A percentile compares a stretch with the other conserved stretches of the same genome.
phyloP scores from a whole-genome alignment of 208 protist genomes.

The Zelonia costaricensis region DNA sequence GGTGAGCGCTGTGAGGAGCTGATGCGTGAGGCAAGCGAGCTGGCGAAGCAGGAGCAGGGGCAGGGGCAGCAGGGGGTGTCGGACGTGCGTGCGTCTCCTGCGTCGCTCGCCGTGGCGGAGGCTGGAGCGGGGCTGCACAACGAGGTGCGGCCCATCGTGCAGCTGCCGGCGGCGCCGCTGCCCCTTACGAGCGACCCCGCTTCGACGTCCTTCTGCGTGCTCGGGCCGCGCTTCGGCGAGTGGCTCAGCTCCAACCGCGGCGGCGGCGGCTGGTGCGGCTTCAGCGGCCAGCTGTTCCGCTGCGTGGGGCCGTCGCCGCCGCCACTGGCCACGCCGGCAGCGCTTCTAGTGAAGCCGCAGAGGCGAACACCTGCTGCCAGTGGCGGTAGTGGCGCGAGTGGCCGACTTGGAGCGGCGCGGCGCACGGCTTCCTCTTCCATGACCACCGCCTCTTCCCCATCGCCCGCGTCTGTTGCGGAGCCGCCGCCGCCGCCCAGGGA shows the following conservation, averaged over 20 bases:
- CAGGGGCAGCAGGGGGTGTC: neutral
- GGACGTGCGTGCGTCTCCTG: neutral
- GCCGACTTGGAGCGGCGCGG: neutral
- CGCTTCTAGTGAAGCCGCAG: too few relatives aligned
- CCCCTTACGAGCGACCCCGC: slow-evolving; percentile 19
- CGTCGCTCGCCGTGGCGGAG: neutral
- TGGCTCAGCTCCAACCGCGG: slow-evolving; percentile 22
- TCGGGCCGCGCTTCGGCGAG: slow-evolving; percentile 21
- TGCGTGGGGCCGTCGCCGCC: slow-evolving; percentile 16
- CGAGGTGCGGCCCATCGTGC: too few relatives aligned
- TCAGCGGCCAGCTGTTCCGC: slow-evolving; percentile 26
- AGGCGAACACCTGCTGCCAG: too few relatives aligned
- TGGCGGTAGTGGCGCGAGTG: neutral
- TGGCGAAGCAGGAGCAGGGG: slow-evolving; percentile 4
- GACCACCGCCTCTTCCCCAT: neutral
- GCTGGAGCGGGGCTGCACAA: neutral
- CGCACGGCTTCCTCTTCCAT: neutral
- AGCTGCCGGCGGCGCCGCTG: neutral
- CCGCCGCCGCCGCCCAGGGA: neutral
- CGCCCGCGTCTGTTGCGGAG: neutral
- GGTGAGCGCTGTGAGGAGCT: slow-evolving; percentile 39
- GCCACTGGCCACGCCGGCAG: too few relatives aligned
- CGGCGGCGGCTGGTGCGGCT: slow-evolving; percentile 23
- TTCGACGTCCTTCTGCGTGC: slow-evolving; percentile 21
- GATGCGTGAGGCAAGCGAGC: slow-evolving; percentile 10